These are phyloP conservation scores for Exophiala oligosperma DNA, from an alignment of 2,329 filamentous ascomycete species.

Conservation along the genomic window DNA sequence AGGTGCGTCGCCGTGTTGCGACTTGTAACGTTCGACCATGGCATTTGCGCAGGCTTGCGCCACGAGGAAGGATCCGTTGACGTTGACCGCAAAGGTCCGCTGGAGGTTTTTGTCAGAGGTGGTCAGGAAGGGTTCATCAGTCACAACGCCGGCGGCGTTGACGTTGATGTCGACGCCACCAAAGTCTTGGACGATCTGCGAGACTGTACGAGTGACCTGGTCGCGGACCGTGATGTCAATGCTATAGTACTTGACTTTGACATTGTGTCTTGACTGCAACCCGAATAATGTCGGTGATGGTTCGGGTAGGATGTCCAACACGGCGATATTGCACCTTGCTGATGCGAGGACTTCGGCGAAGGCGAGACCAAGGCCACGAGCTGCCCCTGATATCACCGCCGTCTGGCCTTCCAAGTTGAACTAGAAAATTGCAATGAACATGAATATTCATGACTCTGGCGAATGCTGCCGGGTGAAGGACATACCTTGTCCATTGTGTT, in stretches of 20 bases:
- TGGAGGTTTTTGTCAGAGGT: conserved; percentile 25
- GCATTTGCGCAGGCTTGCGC: conserved; percentile 32
- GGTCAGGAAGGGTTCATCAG: conserved; percentile 31
- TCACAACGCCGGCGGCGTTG: conserved; percentile 33
- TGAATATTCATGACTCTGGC: not conserved
- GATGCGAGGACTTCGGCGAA: conserved; percentile 27
- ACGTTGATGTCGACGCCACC: conserved; percentile 21
- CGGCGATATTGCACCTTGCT: conserved; percentile 22
- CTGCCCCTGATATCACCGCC: conserved; percentile 29
- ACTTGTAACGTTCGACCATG: conserved; percentile 26
- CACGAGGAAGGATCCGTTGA: conserved; percentile 30
- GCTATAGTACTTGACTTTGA: conserved; percentile 8
- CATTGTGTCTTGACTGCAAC: not conserved
- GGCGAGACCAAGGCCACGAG: conserved; percentile 29
- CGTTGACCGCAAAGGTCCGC: conserved; percentile 37
- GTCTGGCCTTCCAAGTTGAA: conserved; percentile 24
- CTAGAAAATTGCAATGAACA: not conserved
- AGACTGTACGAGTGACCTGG: conserved; percentile 13
- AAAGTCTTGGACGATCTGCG: conserved; percentile 9
- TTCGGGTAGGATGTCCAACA: conserved; percentile 18
- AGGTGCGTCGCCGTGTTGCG: conserved; percentile 11
- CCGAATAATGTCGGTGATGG: conserved; percentile 6
- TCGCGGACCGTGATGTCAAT: conserved; percentile 2
- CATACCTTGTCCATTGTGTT: conserved; percentile 9
- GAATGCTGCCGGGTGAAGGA: not conserved